Evolutionary conservation across 2,329 filamentous ascomycete species (phyloP), one percentile per base, ranked within the genome.

Genomic region (Cercospora sojina): DNA sequence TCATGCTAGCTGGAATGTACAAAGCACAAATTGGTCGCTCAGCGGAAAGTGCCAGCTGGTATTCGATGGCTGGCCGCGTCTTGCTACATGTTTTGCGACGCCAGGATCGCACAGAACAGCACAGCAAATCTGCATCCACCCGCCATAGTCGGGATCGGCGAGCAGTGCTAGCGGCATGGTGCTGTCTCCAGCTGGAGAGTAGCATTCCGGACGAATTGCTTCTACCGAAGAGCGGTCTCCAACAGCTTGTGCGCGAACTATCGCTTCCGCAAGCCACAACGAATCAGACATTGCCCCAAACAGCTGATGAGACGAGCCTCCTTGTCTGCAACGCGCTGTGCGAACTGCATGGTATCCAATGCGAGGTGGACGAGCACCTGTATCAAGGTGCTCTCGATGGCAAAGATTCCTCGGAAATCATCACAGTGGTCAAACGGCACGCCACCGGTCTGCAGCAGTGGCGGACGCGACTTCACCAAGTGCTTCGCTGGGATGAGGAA

Each of bases 1-100:
- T 88, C 71, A 87, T 97, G 29, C 84, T 97, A 59, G 92, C 92
- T 13, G 91, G 91, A 2, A 80, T 97, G 3, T 98, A 96, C 75
- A 88, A 93, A 67, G 92, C 91, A 2, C 93, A 97, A 76, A 81
- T 97, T 32, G 93, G 88, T 0, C 86, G 93, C 59, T 90, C 94
- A 0, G 82, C 96, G 71, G 91, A 96, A 75, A 97, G 93, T 74
- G 92, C 86, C 79, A 84, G 81, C 62, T 89, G 87, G 86, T 88
- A 89, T 67, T 83, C 80, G 60, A 83, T 83, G 68, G 86, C 86
- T 10, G 85, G 85, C 62, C 79, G 85, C 62, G 83, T 84, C 10
- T 83, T 83, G 59, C 87, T 92, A 72, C 86, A 92, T 20, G 87
- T 96, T 35, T 16, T 67, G 13, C 53, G 60, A 31, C 62, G 64